Evolutionary conservation across 257 asterid genomes (phyloP).

Genomic region (Rauvolfia tetraphylla): DNA sequence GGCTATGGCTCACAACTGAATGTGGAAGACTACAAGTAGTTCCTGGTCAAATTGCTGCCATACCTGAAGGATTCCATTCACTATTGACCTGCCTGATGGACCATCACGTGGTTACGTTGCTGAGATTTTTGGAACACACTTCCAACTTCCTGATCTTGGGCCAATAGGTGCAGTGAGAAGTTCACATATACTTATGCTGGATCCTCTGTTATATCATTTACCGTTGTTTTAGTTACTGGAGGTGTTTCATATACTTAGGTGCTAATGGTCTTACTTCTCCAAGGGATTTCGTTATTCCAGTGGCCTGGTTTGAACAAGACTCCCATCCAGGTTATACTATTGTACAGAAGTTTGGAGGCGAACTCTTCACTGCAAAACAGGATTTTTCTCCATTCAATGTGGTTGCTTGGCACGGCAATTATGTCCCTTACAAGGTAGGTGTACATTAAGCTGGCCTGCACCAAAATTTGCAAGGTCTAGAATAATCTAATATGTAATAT

Average conservation of each 20-base stretch:
- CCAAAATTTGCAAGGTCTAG: background rate
- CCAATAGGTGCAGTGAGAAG: constrained; percentile 64
- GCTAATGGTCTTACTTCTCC: constrained; percentile 97
- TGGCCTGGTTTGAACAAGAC: constrained; percentile 72
- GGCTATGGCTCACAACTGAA: constrained; percentile 88
- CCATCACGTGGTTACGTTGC: constrained; percentile 89
- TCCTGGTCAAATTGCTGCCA: constrained; percentile 77
- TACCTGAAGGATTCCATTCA: constrained; percentile 92
- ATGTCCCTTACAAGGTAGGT: constrained; percentile 80
- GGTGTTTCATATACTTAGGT: constrained; percentile 43
- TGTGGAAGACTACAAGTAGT: constrained; percentile 75
- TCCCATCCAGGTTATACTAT: constrained; percentile 70
- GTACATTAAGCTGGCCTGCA: background rate
- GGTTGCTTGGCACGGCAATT: constrained; percentile 98
- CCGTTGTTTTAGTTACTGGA: background rate
- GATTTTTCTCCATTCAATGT: constrained; percentile 97
- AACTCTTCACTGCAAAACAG: constrained; percentile 90
- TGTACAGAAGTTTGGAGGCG: constrained; percentile 95
- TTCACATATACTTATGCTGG: background rate
- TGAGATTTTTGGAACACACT: constrained; percentile 92
- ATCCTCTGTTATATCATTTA: background rate
- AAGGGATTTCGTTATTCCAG: constrained; percentile 85
- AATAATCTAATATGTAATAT: background rate
- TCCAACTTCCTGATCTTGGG: constrained; percentile 98
- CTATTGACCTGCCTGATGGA: constrained; percentile 84